Base-by-base conservation (phyloP, 148 eudicot species). In the Polygonum maritimum region DNA sequence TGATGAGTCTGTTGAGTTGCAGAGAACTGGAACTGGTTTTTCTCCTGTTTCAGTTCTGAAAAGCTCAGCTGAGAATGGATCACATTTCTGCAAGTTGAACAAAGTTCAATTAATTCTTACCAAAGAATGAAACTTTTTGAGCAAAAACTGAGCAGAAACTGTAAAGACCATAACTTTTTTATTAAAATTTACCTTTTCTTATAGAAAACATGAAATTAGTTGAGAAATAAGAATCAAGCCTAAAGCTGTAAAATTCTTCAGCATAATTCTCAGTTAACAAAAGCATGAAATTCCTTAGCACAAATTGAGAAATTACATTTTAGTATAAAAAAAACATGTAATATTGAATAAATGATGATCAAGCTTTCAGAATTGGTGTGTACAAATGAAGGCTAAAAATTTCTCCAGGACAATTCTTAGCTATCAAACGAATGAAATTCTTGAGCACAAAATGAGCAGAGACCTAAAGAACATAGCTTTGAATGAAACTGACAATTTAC, bases 41-140 rank as follows among this genome's bases (percentile, higher is more conserved):
- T 83, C 85, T 38, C 78, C 84, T 26, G 94, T 80, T 58, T 80
- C 77, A 8, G 78, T 80, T 51, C 71, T 58, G 79, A 81, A 90
- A 58, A 95, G 81, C 41, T 88, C 89, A 48, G 92, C 93, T 65
- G 98, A 83, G 78, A 86, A 94, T 19, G 88, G 93, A 86, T 94
- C 98, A 73, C 98, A 94, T 21, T 83, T 83, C 98, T 94, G 93
- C 81, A 77, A 69, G 58, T 76, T 48, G 40, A 16, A 33, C 60
- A 70, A 52, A 8, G 8, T 19, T n/a, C 10, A 54, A n/a, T 54
- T n/a, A 3, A 1, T n/a, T 54, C 8, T 54, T 54, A 54, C 60
- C 22, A 54, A 54, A 54, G 26, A 22, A 54, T 18, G 9, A 54
- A n/a, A 54, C 31, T 54, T 54, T 4, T 2, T 4, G 19, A 19